Conservation (phyloP, 192 early-diverging fungal species). For the Coemansia sp. region DNA sequence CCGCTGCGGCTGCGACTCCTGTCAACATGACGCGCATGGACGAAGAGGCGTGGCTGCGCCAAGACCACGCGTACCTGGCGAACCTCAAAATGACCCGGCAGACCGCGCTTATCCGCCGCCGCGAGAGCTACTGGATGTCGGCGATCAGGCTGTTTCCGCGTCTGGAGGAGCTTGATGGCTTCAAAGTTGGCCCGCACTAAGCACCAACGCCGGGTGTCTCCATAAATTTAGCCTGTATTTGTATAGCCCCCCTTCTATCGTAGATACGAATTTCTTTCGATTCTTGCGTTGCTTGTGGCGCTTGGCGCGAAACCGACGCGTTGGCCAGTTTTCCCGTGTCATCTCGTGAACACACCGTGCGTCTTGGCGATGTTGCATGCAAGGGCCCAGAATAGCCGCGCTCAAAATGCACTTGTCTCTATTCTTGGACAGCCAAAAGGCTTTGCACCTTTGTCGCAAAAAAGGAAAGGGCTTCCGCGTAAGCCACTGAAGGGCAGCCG, state of each 20-base stretch:
- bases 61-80: slow-evolving; percentile 26
- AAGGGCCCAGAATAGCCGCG: background rate
- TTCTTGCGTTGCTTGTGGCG: background rate
- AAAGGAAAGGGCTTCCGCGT: no score
- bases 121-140: slow-evolving; percentile 31
- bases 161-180: slow-evolving; percentile 42
- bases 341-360: no score
- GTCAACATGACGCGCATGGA: slow-evolving; percentile 17
- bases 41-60: slow-evolving; percentile 38
- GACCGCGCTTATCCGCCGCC: slow-evolving; percentile 12
- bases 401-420: background rate
- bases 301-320: background rate
- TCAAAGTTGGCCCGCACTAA: slow-evolving; percentile 27
- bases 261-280: background rate
- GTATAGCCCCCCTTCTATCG: background rate
- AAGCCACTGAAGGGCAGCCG: no score
- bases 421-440: background rate
- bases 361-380: background rate
- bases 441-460: background rate
- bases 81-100: slow-evolving; percentile 27
- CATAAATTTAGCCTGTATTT: background rate
- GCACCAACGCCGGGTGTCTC: no score
- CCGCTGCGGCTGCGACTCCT: background rate
- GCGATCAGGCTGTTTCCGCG: slow-evolving; percentile 28
- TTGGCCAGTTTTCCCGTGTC: no score